These are phyloP conservation scores for Globisporangium cylindrosporum DNA, from an alignment of 352 stramenopile species.

Conservation along the genomic window DNA sequence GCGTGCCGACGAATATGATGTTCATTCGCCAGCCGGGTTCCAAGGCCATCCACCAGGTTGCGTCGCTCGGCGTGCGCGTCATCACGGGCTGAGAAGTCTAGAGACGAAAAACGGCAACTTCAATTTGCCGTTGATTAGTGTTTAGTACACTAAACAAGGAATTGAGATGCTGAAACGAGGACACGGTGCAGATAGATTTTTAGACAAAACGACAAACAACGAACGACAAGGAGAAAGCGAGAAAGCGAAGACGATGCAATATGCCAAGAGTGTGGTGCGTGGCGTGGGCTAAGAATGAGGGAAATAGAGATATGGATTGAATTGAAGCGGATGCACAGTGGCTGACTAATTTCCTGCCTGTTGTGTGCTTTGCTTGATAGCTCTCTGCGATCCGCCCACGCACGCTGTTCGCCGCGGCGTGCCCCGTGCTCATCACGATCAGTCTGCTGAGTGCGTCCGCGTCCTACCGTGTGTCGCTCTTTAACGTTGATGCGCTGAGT, in stretches of 20 bases:
- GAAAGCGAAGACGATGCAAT: conserved; percentile 36
- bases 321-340: background rate
- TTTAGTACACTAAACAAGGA: background rate
- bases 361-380: conserved; percentile 11
- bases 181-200: background rate
- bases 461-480: conserved; percentile 22
- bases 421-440: conserved; percentile 50
- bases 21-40: conserved; percentile 90
- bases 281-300: background rate
- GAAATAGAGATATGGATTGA: background rate
- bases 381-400: conserved; percentile 46
- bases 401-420: conserved; percentile 57
- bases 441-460: conserved; percentile 33
- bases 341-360: background rate
- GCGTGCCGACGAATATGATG: conserved; percentile 90
- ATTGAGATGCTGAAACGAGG: background rate
- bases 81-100: conserved; percentile 73
- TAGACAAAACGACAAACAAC: background rate
- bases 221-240: background rate
- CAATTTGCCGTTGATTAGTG: background rate
- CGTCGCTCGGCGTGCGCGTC: conserved; percentile 80
- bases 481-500: conserved; percentile 38
- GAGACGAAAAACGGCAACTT: conserved; percentile 1
- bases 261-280: conserved; percentile 56
- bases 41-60: conserved; percentile 88